phyloP scores from a whole-genome alignment of 2,329 filamentous ascomycete species.

The Alternaria triticimaculans region DNA sequence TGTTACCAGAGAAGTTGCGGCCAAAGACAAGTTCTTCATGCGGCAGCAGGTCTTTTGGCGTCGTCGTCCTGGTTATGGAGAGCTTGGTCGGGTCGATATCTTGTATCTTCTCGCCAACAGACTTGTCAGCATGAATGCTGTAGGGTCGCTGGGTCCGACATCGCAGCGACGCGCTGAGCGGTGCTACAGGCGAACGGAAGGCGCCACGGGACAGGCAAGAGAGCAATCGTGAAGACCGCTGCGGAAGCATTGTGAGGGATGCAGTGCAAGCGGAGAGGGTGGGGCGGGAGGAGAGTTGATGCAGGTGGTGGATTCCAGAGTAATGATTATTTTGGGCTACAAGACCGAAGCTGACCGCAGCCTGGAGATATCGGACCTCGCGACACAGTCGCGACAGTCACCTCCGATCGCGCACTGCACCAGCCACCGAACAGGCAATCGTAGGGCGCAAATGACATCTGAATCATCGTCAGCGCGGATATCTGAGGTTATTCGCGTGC shows the following conservation, averaged over 20 bases:
- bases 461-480: slow-evolving; percentile 25
- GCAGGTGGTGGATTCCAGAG: slow-evolving; percentile 14
- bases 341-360: slow-evolving; percentile 38
- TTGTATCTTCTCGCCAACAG: slow-evolving; percentile 61
- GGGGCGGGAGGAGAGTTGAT: slow-evolving; percentile 10
- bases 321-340: slow-evolving; percentile 28
- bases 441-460: slow-evolving; percentile 29
- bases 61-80: slow-evolving; percentile 73
- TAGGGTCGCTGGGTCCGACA: slow-evolving; percentile 56
- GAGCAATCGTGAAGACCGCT: slow-evolving; percentile 43
- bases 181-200: slow-evolving; percentile 33
- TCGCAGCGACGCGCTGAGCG: slow-evolving; percentile 51
- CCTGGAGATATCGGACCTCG: slow-evolving; percentile 16
- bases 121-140: slow-evolving; percentile 57
- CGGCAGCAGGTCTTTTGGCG: slow-evolving; percentile 75
- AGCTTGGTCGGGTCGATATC: slow-evolving; percentile 81
- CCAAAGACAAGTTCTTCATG: slow-evolving; percentile 89
- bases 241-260: slow-evolving; percentile 45
- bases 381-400: slow-evolving; percentile 15
- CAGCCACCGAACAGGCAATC: neutral
- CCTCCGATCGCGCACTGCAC: slow-evolving; percentile 23
- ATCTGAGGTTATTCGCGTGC: slow-evolving; percentile 35
- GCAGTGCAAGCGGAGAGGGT: slow-evolving; percentile 13
- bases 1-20: slow-evolving; percentile 81
- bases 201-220: slow-evolving; percentile 39